Evolutionary conservation across 202 grass and related monocot species (phyloP), one percentile per base, ranked within the genome.

Genomic region (Carex arenaria): DNA sequence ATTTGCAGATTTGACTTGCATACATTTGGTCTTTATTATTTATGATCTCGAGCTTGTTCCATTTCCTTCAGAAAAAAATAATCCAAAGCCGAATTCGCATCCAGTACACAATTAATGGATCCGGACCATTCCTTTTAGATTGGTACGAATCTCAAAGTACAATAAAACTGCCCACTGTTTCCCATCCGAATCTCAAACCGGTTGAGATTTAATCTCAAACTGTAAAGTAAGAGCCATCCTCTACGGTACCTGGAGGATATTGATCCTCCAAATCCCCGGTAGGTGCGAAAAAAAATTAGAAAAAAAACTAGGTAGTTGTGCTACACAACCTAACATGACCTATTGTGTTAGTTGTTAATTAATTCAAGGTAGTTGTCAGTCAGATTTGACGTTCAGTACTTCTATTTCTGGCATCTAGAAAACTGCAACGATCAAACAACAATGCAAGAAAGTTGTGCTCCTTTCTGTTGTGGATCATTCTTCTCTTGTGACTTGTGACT

Each of bases 401-500:
- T 67, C 13, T 18, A 40, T 40, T 67, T 4, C 10, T 40, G 30
- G 65, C 1, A 67, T 67, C 65, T 67, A 40, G 56, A 67, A 67
- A 8, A n/a, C 1, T 18, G 15, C 65, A 67, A 18, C 31, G n/a
- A 32, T 8, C 14, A 67, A 67, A 57, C 13, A 18, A 15, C 65
- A 36, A 67, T 17, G 45, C 45, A 67, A 38, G 13, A 67, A 18
- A 67, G 65, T 40, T 67, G 56, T 59, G 18, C 17, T 67, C 31
- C 30, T 67, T 67, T 67, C 64, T 67, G 64, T 67, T 67, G 64
- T 67, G 64, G 64, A 67, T 67, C 64, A 67, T 67, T 67, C 11
- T n/a, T 7, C 0, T 59, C 55, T 59, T 20, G 18, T 59, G 56
- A 4, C 3, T 2, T 32, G 31, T 32, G 31, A 32, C 26, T 26